Percentiles rank a stretch among this genome's conserved stretches.
These are phyloP conservation scores for Globisporangium recalcitrans DNA, from an alignment of 352 stramenopile species.

Conservation along the genomic window DNA sequence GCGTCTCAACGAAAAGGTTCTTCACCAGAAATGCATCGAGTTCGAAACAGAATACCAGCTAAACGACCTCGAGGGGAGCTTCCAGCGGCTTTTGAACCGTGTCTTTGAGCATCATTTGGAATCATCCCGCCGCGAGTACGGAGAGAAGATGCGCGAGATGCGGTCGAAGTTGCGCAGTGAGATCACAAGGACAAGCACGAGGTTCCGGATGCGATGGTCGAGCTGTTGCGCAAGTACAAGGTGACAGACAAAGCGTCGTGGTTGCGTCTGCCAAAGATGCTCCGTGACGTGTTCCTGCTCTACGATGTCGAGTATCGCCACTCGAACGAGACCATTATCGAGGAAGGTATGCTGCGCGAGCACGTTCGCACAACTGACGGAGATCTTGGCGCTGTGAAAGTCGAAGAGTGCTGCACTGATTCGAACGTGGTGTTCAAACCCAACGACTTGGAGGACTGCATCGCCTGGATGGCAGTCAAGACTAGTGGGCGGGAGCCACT, in stretches of 20 bases:
- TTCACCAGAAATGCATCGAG: conserved; percentile 62
- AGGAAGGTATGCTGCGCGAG: conserved; percentile 56
- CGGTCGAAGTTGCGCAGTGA: conserved; percentile 43
- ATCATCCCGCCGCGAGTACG: conserved; percentile 32
- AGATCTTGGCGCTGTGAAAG: conserved; percentile 51
- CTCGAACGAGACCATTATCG: conserved; percentile 48
- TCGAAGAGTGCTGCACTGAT: conserved; percentile 52
- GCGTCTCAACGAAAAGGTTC: conserved; percentile 39
- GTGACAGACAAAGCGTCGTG: conserved; percentile 50
- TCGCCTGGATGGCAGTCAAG: conserved; percentile 48
- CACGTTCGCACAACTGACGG: conserved; percentile 49
- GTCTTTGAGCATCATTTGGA: conserved; percentile 48
- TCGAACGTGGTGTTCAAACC: conserved; percentile 59
- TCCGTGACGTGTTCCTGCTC: conserved; percentile 60
- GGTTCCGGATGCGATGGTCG: conserved; percentile 26
- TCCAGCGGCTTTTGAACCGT: conserved; percentile 58
- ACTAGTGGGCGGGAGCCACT: conserved; percentile 42
- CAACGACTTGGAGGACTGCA: conserved; percentile 60
- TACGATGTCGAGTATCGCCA: conserved; percentile 70
- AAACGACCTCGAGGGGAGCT: conserved; percentile 63
- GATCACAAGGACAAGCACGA: conserved; percentile 28
- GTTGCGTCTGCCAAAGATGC: conserved; percentile 34
- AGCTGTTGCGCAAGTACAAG: conserved; percentile 43
- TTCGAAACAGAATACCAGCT: conserved; percentile 52
- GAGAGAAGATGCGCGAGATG: conserved; percentile 33